Percentiles rank a stretch among this genome's conserved stretches.
Conservation (phyloP, 108 stramenopile species). For the Skeletonema tropicum region DNA sequence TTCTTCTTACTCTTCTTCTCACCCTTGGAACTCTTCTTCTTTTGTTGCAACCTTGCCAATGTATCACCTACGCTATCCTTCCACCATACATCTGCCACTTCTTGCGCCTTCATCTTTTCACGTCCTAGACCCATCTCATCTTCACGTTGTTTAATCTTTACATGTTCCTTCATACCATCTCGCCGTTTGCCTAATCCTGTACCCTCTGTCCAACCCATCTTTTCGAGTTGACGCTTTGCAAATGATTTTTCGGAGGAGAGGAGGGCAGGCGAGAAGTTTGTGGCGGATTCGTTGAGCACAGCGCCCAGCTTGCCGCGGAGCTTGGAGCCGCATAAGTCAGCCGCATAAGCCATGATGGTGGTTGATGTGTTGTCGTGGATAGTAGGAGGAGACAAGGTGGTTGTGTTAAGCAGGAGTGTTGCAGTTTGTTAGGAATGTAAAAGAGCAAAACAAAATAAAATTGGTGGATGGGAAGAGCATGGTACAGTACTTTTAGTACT, state of each 20-base stretch:
- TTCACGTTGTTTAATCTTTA: slow-evolving; percentile 76
- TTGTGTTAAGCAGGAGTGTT: too few species aligned
- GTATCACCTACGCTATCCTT: slow-evolving; percentile 75
- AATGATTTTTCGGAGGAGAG: slow-evolving; percentile 55
- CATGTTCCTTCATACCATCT: slow-evolving; percentile 81
- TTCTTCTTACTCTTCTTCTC: slow-evolving; percentile 46
- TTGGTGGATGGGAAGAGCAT: too few species aligned
- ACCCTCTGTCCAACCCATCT: slow-evolving; percentile 93
- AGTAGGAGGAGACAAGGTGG: too few species aligned
- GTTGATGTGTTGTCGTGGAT: too few species aligned
- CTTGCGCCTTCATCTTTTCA: slow-evolving; percentile 40
- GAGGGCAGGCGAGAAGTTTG: slow-evolving; percentile 47
- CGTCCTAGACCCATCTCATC: slow-evolving; percentile 76
- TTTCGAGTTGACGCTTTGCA: slow-evolving; percentile 76
- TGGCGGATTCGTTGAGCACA: slow-evolving; percentile 61
- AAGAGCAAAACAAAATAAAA: too few species aligned
- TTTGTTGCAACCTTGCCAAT: slow-evolving; percentile 69
- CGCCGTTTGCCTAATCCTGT: slow-evolving; percentile 88
- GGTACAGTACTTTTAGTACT: too few species aligned
- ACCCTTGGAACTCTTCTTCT: slow-evolving; percentile 21
- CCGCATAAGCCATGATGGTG: slow-evolving; percentile 49
- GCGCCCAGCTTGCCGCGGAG: slow-evolving; percentile 59
- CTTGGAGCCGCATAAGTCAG: slow-evolving; percentile 60
- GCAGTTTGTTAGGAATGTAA: background rate
- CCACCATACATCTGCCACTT: slow-evolving; percentile 83